Evolutionary conservation across 768 basidiomycete species (phyloP).

Genomic region (Trametes elegans): DNA sequence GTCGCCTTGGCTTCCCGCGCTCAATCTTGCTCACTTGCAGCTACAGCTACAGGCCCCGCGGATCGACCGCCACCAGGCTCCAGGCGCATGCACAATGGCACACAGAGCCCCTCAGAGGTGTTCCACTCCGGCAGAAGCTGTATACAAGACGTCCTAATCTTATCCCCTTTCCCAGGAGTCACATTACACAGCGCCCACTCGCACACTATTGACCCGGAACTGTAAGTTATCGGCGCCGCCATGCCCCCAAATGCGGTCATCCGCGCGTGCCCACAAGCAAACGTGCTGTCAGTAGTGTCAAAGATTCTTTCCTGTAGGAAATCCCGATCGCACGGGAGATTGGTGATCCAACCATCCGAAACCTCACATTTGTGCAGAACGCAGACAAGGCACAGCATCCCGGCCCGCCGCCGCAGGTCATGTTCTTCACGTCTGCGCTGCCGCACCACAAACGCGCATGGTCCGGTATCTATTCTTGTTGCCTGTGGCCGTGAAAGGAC

Average conservation of each 20-base stretch:
- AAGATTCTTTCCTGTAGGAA: neutral
- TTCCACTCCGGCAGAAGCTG: no score
- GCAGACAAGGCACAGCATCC: no score
- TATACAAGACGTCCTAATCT: no score
- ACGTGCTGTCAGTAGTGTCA: neutral
- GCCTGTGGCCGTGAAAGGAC: no score
- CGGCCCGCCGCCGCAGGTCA: no score
- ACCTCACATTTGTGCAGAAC: no score
- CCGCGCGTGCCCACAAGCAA: neutral
- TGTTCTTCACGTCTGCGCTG: no score
- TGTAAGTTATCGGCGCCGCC: neutral
- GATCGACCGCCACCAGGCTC: neutral
- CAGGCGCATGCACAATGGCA: neutral
- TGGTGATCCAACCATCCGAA: neutral
- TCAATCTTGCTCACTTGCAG: neutral
- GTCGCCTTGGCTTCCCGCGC: conserved; percentile 7
- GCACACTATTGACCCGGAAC: neutral
- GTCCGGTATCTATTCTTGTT: no score
- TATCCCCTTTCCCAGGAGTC: no score
- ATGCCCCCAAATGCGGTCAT: neutral
- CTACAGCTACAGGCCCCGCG: neutral
- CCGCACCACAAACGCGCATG: no score
- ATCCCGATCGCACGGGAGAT: conserved; percentile 3
- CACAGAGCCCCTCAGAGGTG: no score
- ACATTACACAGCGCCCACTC: neutral